Evolutionary conservation across 2,329 filamentous ascomycete species (phyloP).

Genomic region (Westerdykella ornata): DNA sequence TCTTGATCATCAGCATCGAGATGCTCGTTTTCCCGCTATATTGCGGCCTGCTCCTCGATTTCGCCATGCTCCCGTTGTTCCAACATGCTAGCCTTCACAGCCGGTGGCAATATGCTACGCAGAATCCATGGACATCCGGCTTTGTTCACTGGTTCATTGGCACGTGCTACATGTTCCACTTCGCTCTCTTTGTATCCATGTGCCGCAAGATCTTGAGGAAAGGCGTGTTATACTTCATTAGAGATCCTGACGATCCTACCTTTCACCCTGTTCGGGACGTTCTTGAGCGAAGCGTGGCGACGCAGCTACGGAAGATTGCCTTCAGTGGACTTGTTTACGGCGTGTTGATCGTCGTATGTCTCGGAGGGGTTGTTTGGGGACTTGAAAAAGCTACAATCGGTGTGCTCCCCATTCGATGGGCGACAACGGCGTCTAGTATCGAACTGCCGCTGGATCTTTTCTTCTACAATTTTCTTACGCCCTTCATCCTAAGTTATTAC

Average conservation of each 20-base stretch:
- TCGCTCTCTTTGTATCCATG: constrained; percentile 97
- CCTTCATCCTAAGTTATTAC: constrained; percentile 74
- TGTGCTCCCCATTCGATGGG: constrained; percentile 87
- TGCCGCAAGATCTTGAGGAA: constrained; percentile 95
- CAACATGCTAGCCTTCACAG: constrained; percentile 70
- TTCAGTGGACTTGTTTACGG: constrained; percentile 97
- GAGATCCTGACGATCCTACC: constrained; percentile 94
- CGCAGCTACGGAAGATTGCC: constrained; percentile 89
- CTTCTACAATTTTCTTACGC: constrained; percentile 96
- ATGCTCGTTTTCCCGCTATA: constrained; percentile 97
- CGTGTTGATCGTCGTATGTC: constrained; percentile 81
- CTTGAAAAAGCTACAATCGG: constrained; percentile 60
- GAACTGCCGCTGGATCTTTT: constrained; percentile 92
- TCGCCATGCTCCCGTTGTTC: constrained; percentile 84
- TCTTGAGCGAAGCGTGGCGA: constrained; percentile 82
- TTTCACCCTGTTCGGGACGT: constrained; percentile 98
- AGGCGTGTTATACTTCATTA: constrained; percentile 94
- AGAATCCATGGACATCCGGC: constrained; percentile 78
- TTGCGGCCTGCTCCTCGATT: constrained; percentile 83
- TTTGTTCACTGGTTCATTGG: constrained; percentile 99
- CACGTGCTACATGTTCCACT: constrained; percentile 99
- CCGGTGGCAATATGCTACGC: constrained; percentile 68
- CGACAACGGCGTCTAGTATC: constrained; percentile 81
- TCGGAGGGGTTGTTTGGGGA: constrained; percentile 95
- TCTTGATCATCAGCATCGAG: constrained; percentile 96